These are phyloP conservation scores for Rhytidhysteron rufulum DNA, from an alignment of 2,329 filamentous ascomycete species.

Conservation along the genomic window DNA sequence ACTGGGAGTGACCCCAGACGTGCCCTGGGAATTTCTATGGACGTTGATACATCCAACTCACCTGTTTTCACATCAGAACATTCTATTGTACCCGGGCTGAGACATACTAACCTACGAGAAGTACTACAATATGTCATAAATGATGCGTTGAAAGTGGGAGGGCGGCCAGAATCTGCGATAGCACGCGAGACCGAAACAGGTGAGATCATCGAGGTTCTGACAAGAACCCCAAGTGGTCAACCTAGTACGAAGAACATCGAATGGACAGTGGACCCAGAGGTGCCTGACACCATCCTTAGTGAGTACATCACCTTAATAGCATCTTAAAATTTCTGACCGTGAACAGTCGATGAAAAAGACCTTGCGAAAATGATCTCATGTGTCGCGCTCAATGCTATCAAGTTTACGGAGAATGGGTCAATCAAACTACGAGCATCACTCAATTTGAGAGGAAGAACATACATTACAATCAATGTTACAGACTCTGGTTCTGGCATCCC, in stretches of 20 bases:
- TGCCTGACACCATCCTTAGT: slow-evolving; percentile 52
- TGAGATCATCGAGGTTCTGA: slow-evolving; percentile 48
- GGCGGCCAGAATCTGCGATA: slow-evolving; percentile 50
- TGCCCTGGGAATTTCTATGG: background rate
- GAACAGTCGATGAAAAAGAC: slow-evolving; percentile 57
- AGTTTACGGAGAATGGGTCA: slow-evolving; percentile 63
- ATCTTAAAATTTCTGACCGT: slow-evolving; percentile 4
- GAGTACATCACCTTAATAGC: slow-evolving; percentile 11
- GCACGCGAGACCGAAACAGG: slow-evolving; percentile 45
- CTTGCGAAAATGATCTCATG: slow-evolving; percentile 62
- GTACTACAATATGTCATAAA: slow-evolving; percentile 51
- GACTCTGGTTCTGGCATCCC: slow-evolving; percentile 69
- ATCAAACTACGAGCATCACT: slow-evolving; percentile 56
- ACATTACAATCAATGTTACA: slow-evolving; percentile 58
- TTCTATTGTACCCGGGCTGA: slow-evolving; percentile 43
- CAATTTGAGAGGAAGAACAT: slow-evolving; percentile 47
- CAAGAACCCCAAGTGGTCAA: slow-evolving; percentile 41
- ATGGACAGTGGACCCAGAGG: slow-evolving; percentile 47
- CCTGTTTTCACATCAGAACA: slow-evolving; percentile 35
- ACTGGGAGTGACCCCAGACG: too few species aligned
- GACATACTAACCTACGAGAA: slow-evolving; percentile 46
- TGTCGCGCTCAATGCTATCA: slow-evolving; percentile 64
- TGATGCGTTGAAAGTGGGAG: slow-evolving; percentile 50
- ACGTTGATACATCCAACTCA: slow-evolving; percentile 11
- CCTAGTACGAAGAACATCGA: slow-evolving; percentile 46